Evolutionary conservation across 176 grass and related monocot genomes (phyloP), one percentile per base, ranked within the genome.

Genomic region (Phyllostachys edulis): DNA sequence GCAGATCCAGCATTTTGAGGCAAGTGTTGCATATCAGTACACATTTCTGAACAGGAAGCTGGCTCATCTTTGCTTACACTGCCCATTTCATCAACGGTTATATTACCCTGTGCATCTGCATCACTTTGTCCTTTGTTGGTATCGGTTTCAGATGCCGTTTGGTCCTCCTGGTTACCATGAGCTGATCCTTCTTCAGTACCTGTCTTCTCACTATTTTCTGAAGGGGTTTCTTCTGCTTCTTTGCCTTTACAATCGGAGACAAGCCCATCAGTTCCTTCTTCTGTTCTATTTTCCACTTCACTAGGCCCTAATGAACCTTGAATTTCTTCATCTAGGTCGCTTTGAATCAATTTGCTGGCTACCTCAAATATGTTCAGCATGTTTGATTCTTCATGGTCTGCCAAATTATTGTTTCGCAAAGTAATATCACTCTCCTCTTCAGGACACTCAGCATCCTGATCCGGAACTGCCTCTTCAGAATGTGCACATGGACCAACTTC

Each of bases 341-440:
- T 76, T 88, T 92, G 76, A 9, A 85, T 84, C 42, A 76, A 84
- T 51, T 75, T 85, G 69, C 72, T 83, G 69, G 87, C 80, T 63
- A 56, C 72, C 69, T 88, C 79, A 46, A 90, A 86, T 21, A 81
- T 38, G 75, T 82, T 87, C 16, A 80, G 76, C 67, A 80, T 44
- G 42, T 67, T 44, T 84, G 63, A 69, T 64, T 88, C 78, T 85
- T 82, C 85, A 56, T 13, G 51, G 18, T 85, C 82, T 66, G 38
- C 26, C 61, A 60, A 26, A 39, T 69, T 72, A 68, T 44, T 72
- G 14, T 45, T 87, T 62, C 86, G 87, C 13, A 20, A 55, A 77
- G 57, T 45, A 68, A 72, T 59, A 49, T 46, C 59, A 73, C 69
- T 88, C 16, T 21, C 47, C 54, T 81, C 37, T 76, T 80, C 26